These are phyloP conservation scores for Fusarium sp. DNA, from an alignment of 2,329 filamentous ascomycete genomes.

Conservation along the genomic window DNA sequence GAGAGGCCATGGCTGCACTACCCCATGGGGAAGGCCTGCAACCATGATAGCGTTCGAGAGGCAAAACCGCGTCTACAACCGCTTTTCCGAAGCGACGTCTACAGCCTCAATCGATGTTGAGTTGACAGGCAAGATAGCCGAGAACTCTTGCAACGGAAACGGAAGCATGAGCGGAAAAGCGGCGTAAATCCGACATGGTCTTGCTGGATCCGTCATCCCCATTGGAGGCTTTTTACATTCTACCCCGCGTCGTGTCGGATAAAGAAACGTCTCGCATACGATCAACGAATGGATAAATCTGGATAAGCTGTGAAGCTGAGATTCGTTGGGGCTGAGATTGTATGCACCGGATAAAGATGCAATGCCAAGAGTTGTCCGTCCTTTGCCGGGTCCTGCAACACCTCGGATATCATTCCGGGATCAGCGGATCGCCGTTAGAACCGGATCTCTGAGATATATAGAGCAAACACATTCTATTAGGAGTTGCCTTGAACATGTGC, in stretches of 20 bases:
- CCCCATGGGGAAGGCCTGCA: conserved; percentile 1
- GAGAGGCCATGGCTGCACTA: neutral
- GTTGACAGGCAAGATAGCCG: neutral
- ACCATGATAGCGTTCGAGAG: neutral
- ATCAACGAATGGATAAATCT: neutral
- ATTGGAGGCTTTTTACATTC: neutral
- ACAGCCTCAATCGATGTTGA: neutral
- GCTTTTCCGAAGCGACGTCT: neutral
- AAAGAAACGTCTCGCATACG: neutral
- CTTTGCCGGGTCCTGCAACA: neutral
- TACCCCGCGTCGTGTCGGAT: conserved; percentile 2
- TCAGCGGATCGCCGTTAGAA: neutral
- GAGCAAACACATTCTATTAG: neutral
- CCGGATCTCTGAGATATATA: neutral
- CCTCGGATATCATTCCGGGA: conserved; percentile 2
- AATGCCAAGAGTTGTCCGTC: neutral
- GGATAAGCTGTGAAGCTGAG: neutral
- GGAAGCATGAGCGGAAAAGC: neutral
- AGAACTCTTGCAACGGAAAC: neutral
- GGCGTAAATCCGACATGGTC: neutral
- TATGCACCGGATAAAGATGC: neutral
- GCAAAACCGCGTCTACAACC: neutral
- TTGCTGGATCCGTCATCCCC: neutral
- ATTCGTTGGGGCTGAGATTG: neutral
- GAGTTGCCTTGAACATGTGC: neutral